Evolutionary conservation across 495 filamentous ascomycete species (phyloP).

Genomic region (Tuber borchii): DNA sequence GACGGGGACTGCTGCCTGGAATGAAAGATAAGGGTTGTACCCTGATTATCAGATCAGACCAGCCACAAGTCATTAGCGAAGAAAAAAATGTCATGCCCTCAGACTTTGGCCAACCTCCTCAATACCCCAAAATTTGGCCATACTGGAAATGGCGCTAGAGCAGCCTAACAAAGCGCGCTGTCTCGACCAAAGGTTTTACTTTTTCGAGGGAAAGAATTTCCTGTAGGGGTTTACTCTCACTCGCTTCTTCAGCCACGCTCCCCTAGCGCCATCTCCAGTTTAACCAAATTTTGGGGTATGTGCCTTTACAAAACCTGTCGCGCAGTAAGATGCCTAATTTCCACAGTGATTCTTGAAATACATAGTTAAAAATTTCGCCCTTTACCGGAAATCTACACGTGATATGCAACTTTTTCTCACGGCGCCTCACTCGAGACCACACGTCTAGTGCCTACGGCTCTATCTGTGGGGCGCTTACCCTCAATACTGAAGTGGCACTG

Average conservation of each 20-base stretch:
- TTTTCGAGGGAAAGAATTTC: no score
- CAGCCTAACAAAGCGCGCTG: no score
- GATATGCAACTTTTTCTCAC: background rate
- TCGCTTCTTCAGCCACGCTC: no score
- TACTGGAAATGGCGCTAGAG: no score
- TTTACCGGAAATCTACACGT: background rate
- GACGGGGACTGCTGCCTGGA: constrained; percentile 16
- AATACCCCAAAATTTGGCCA: no score
- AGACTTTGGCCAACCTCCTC: no score
- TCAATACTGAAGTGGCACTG: background rate
- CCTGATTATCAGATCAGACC: constrained; percentile 16
- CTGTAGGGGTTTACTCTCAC: no score
- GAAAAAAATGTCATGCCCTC: background rate
- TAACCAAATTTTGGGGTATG: no score
- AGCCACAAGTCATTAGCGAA: background rate
- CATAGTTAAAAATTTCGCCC: background rate
- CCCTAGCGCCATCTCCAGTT: no score
- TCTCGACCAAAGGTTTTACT: no score
- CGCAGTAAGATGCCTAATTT: background rate
- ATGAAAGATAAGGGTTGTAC: constrained; percentile 10
- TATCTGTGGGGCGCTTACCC: background rate
- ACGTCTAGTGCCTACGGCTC: background rate
- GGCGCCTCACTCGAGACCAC: background rate
- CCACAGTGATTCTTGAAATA: background rate
- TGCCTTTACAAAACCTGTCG: background rate